phyloP scores from a whole-genome alignment of 1,284 basidiomycete genomes.

The Ganoderma lingzhi region DNA sequence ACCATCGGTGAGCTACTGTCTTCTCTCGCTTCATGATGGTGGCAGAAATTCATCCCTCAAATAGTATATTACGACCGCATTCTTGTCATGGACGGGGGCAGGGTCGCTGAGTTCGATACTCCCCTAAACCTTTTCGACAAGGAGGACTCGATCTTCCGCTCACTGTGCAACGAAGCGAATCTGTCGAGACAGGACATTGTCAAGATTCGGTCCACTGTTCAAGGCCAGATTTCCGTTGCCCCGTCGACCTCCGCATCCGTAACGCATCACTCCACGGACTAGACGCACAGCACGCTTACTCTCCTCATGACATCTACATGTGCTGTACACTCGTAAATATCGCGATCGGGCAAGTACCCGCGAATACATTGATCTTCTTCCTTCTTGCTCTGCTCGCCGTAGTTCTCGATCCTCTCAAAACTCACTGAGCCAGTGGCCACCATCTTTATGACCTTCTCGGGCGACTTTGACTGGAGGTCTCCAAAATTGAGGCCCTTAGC shows the following conservation, averaged over 20 bases:
- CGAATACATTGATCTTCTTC: no score
- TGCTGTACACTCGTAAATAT: background rate
- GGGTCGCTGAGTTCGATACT: slow-evolving; percentile 80
- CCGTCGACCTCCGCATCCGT: slow-evolving; percentile 18
- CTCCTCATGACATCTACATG: background rate
- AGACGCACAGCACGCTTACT: background rate
- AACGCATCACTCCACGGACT: background rate
- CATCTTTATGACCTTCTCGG: no score
- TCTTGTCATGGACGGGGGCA: slow-evolving; percentile 77
- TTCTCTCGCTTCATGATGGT: background rate
- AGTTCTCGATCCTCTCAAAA: no score
- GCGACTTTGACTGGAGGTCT: no score
- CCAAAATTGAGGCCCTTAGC: no score
- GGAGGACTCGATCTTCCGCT: slow-evolving; percentile 77
- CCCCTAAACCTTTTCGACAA: slow-evolving; percentile 78
- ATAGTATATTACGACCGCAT: slow-evolving; percentile 79
- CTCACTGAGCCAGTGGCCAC: no score
- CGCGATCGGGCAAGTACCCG: no score
- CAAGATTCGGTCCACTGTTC: slow-evolving; percentile 46
- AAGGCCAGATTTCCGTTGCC: slow-evolving; percentile 8
- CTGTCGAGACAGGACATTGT: slow-evolving; percentile 64
- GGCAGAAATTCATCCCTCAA: background rate
- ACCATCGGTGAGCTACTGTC: slow-evolving; percentile 65
- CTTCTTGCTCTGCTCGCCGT: no score
- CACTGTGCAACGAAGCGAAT: slow-evolving; percentile 78